Evolutionary conservation across 805 yeast genomes (phyloP), one percentile per base, ranked within the genome.

Genomic region (Blastobotrys parvus): DNA sequence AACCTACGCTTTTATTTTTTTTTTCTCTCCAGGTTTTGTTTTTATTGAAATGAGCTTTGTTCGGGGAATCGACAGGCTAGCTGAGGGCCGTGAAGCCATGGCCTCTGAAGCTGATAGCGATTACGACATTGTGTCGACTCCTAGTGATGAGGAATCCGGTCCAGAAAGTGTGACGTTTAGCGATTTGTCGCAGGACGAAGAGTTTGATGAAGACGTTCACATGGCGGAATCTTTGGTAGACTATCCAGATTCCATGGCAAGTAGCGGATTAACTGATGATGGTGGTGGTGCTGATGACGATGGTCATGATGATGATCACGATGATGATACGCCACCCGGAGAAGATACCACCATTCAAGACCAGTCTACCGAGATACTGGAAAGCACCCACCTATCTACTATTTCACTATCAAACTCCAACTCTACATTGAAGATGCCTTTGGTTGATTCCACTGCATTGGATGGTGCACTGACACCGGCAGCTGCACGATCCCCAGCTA

Each of bases 401-500:
- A 21, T 43, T 10, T 43, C 45, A 11, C 35, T 43, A 22, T 13
- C 41, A 19, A 34, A 35, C 35, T 34, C 38, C 41, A 42, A 45
- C 38, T 38, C 43, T 8, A 39, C 45, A 18, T 38, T 42, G 40
- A 40, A 23, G 39, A 43, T 39, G 49, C 43, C 46, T 15, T 35
- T 19, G 40, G 20, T 37, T 17, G 41, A 27, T 10, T 38, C 41
- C 18, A 25, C 21, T 18, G n/a, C n/a, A n/a, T n/a, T n/a, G n/a
- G n/a, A n/a, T n/a, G n/a, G n/a, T n/a, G n/a, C n/a, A n/a, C n/a
- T n/a, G n/a, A n/a, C n/a, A n/a, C 29, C 29, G 11, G 7, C 29
- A 8, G 29, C 29, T 25, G 29, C 29, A 8, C n/a, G n/a, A n/a
- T n/a, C n/a, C n/a, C n/a, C n/a, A n/a, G n/a, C n/a, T n/a, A n/a